Evolutionary conservation across 441 rosid genomes (phyloP).

Genomic region (Aquilaria agallochum): DNA sequence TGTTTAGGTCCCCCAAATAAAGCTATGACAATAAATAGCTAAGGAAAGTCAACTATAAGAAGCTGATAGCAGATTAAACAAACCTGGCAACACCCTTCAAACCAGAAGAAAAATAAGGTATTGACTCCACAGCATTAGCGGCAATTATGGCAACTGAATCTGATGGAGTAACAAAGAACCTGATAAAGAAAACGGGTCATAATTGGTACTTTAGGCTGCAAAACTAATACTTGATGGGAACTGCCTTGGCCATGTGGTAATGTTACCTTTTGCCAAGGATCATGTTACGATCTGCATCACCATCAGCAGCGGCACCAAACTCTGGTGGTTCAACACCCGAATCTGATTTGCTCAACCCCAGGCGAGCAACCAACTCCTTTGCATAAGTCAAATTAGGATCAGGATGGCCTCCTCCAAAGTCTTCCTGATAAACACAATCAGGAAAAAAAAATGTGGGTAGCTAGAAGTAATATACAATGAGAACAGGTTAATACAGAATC

Average conservation of each 20-base stretch:
- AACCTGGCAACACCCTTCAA: slow-evolving; percentile 99
- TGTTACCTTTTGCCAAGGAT: slow-evolving; percentile 91
- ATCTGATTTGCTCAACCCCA: slow-evolving; percentile 88
- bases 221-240: neutral
- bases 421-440: slow-evolving; percentile 54
- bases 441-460: neutral
- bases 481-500: neutral
- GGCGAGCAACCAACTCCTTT: slow-evolving; percentile 87
- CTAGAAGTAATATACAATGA: slow-evolving; percentile 7
- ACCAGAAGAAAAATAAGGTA: slow-evolving; percentile 92
- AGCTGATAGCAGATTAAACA: slow-evolving; percentile 11
- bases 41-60: slow-evolving; percentile 3
- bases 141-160: slow-evolving; percentile 98
- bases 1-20: neutral
- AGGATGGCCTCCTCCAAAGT: slow-evolving; percentile 99
- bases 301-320: slow-evolving; percentile 99
- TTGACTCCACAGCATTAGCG: slow-evolving; percentile 87
- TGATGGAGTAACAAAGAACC: slow-evolving; percentile 99
- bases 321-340: slow-evolving; percentile 72
- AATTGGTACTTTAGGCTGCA: slow-evolving; percentile 4
- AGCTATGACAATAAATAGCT: neutral
- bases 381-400: slow-evolving; percentile 99
- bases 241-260: neutral
- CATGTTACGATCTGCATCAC: slow-evolving; percentile 99
- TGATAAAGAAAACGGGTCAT: slow-evolving; percentile 20